Conservation (phyloP, 139 green algal species). For the Haematococcus sp. region DNA sequence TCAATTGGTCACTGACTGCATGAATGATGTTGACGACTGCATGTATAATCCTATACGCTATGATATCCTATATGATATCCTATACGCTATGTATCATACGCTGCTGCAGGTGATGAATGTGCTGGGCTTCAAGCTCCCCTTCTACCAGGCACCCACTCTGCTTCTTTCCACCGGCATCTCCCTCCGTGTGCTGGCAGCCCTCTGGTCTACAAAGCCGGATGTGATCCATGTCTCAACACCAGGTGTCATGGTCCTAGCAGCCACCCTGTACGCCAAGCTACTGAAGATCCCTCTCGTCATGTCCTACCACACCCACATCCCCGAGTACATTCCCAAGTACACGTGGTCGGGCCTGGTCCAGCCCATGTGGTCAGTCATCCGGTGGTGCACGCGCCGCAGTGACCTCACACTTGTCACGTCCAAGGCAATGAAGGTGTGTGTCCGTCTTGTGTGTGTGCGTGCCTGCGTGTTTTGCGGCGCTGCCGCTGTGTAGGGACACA, state of each 20-base stretch:
- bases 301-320: conserved; percentile 98
- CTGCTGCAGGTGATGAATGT: conserved; percentile 55
- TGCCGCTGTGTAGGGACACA: too few relatives aligned
- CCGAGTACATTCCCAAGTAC: conserved; percentile 89
- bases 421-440: conserved; percentile 57
- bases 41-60: too few relatives aligned
- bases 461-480: too few relatives aligned
- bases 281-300: conserved; percentile 87
- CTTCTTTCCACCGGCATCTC: conserved; percentile 73
- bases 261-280: conserved; percentile 87
- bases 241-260: conserved; percentile 76
- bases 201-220: conserved; percentile 44
- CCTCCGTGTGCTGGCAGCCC: conserved; percentile 47
- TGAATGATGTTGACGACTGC: too few relatives aligned
- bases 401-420: conserved; percentile 77
- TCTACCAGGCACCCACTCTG: conserved; percentile 73
- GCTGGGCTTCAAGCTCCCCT: conserved; percentile 65
- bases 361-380: conserved; percentile 91
- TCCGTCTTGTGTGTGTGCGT: too few relatives aligned
- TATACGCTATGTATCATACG: background rate
- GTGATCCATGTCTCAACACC: conserved; percentile 87
- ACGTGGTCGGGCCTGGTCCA: conserved; percentile 66
- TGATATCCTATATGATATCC: too few relatives aligned
- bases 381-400: conserved; percentile 69
- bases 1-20: too few relatives aligned